Conservation (phyloP, 192 early-diverging fungal species). For the Lunasporangiospora selenospora region DNA sequence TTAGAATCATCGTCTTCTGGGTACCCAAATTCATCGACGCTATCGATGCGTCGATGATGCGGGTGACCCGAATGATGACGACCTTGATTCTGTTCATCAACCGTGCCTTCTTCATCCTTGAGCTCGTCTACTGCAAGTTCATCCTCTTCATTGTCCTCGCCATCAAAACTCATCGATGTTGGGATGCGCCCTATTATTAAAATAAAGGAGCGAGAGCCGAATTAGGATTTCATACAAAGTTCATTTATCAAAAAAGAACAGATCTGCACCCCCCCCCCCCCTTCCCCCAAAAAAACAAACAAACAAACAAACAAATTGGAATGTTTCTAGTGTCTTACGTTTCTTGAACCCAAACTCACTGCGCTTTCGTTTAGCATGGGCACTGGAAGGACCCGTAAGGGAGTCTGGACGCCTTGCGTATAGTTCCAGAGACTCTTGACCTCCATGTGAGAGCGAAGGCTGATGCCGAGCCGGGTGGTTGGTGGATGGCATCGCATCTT, state of each 20-base stretch:
- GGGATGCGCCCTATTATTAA: slow-evolving; percentile 25
- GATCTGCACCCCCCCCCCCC: no score
- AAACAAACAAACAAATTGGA: no score
- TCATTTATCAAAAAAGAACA: no score
- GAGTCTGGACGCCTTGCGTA: neutral
- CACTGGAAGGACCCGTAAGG: neutral
- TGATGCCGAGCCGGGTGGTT: no score
- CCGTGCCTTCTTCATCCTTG: slow-evolving; percentile 19
- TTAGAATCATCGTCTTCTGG: slow-evolving; percentile 22
- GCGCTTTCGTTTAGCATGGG: slow-evolving; percentile 32
- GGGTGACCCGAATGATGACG: no score
- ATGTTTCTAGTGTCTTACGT: no score
- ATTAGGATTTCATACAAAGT: no score
- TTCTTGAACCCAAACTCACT: slow-evolving; percentile 27
- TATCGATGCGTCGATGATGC: neutral
- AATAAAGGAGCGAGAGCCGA: neutral
- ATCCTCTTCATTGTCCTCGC: slow-evolving; percentile 21
- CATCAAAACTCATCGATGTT: slow-evolving; percentile 14
- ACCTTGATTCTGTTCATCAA: no score
- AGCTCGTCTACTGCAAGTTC: slow-evolving; percentile 22
- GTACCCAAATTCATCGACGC: slow-evolving; percentile 20
- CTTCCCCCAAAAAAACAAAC: neutral
- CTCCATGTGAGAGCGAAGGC: neutral
- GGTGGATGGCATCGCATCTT: no score
- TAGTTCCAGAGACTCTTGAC: neutral